phyloP scores from a whole-genome alignment of 2,329 filamentous ascomycete species.

The Botrytis sinoallii region DNA sequence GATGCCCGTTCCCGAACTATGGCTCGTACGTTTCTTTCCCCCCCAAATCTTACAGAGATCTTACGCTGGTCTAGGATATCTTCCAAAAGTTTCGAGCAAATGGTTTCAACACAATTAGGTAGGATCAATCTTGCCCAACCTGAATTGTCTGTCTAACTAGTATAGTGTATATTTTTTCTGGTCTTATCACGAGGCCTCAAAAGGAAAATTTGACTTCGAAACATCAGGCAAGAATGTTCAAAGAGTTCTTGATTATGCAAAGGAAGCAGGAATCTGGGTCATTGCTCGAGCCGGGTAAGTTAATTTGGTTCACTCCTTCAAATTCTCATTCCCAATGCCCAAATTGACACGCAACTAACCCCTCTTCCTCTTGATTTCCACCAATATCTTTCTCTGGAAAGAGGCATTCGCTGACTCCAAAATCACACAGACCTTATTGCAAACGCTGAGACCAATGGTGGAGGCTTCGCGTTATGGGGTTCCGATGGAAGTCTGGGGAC shows the following conservation, averaged over 20 bases:
- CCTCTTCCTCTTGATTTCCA: background rate
- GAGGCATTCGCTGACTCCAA: background rate
- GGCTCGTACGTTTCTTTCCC: constrained; percentile 38
- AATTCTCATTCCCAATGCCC: background rate
- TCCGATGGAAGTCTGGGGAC: constrained; percentile 46
- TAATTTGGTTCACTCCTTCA: background rate
- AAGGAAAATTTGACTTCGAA: constrained; percentile 49
- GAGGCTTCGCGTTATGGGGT: constrained; percentile 46
- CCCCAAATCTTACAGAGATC: background rate
- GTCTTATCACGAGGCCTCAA: constrained; percentile 47
- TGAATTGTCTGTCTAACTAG: constrained; percentile 20
- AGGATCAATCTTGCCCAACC: constrained; percentile 12
- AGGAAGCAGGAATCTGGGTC: constrained; percentile 50
- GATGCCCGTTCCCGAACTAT: constrained; percentile 52
- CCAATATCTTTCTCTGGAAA: background rate
- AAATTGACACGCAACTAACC: background rate
- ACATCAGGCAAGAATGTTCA: constrained; percentile 50
- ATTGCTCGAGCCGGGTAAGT: constrained; percentile 45
- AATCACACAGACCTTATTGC: constrained; percentile 42
- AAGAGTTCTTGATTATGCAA: constrained; percentile 49
- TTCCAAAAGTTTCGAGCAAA: constrained; percentile 53
- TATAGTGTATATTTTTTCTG: constrained; percentile 48
- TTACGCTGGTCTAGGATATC: constrained; percentile 44
- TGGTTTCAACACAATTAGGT: constrained; percentile 51
- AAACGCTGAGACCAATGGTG: constrained; percentile 52